Evolutionary conservation across 2,329 filamentous ascomycete species (phyloP).

Genomic region (Cercospora sp.): DNA sequence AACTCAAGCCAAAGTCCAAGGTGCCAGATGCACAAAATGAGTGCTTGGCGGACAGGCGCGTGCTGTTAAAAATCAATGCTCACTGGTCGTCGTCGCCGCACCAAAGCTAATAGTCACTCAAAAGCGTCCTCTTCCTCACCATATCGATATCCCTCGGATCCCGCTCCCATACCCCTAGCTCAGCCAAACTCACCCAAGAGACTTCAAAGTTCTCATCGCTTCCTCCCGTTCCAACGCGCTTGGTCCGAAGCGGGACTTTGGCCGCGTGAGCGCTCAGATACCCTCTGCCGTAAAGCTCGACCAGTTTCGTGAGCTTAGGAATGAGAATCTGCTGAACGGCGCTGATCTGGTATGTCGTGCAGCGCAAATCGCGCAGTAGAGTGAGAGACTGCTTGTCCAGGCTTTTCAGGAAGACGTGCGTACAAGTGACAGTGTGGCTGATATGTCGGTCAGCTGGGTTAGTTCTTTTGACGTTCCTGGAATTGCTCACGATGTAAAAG

Average conservation of each 20-base stretch:
- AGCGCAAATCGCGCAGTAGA: constrained; percentile 2
- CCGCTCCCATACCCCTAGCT: constrained; percentile 6
- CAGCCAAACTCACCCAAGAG: constrained; percentile 6
- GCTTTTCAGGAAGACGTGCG: not conserved
- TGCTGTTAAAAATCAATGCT: not conserved
- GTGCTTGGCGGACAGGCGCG: not conserved
- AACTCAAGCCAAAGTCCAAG: not conserved
- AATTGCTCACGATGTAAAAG: not conserved
- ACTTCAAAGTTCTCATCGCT: constrained; percentile 3
- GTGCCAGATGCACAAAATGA: not conserved
- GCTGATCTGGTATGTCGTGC: constrained; percentile 4
- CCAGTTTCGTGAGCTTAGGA: constrained; percentile 5
- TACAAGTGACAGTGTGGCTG: constrained; percentile 4
- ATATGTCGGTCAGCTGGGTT: not conserved
- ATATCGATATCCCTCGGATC: constrained; percentile 16
- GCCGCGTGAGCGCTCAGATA: not conserved
- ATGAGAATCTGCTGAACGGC: constrained; percentile 6
- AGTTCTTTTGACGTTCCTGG: not conserved
- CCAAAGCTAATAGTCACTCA: constrained; percentile 11
- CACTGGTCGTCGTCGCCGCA: no score
- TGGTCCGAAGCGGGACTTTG: constrained; percentile 8
- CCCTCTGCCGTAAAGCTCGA: not conserved
- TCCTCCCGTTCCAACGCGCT: constrained; percentile 4
- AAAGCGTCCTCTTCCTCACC: constrained; percentile 4
- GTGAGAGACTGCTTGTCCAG: constrained; percentile 3